Percentiles rank a stretch among this genome's conserved stretches.
Evolutionary conservation across 768 basidiomycete genomes (phyloP).

Genomic region (Trametes punicea): DNA sequence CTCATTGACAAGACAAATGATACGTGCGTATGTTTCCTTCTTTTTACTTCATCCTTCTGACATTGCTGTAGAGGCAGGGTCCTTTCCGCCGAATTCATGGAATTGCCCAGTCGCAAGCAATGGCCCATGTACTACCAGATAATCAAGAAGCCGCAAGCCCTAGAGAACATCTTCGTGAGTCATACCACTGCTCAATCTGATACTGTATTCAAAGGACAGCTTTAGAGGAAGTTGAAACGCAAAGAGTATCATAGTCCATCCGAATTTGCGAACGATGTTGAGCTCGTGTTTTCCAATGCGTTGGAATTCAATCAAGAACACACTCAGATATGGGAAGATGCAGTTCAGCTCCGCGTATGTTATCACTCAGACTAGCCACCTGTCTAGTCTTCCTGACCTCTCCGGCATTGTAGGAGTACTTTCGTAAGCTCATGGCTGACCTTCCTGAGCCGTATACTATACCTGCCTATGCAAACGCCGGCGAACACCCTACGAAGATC

Average conservation of each 20-base stretch:
- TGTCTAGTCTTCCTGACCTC: background rate
- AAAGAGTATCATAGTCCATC: slow-evolving; percentile 68
- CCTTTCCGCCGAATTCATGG: slow-evolving; percentile 76
- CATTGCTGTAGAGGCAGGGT: slow-evolving; percentile 52
- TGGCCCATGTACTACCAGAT: slow-evolving; percentile 79
- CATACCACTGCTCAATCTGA: background rate
- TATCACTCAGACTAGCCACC: background rate
- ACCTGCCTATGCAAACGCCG: slow-evolving; percentile 45
- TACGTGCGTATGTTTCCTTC: slow-evolving; percentile 41
- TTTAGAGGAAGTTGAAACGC: slow-evolving; percentile 74
- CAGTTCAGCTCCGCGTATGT: slow-evolving; percentile 59
- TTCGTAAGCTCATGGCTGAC: slow-evolving; percentile 74
- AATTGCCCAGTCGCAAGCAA: slow-evolving; percentile 72
- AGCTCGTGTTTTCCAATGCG: slow-evolving; percentile 88
- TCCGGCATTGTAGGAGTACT: slow-evolving; percentile 52
- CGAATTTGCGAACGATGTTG: slow-evolving; percentile 83
- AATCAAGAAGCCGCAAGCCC: slow-evolving; percentile 75
- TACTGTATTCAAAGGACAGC: background rate
- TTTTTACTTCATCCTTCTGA: slow-evolving; percentile 1
- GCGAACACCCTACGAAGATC: slow-evolving; percentile 57
- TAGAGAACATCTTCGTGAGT: slow-evolving; percentile 74
- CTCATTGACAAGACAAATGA: slow-evolving; percentile 70
- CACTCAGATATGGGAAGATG: slow-evolving; percentile 80
- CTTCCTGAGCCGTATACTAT: slow-evolving; percentile 66
- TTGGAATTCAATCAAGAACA: slow-evolving; percentile 85